Percentiles rank a stretch among this genome's conserved stretches.
These are phyloP conservation scores for Pseudognaphalium luteoalbum DNA, from an alignment of 129 eudicot species.

Conservation along the genomic window DNA sequence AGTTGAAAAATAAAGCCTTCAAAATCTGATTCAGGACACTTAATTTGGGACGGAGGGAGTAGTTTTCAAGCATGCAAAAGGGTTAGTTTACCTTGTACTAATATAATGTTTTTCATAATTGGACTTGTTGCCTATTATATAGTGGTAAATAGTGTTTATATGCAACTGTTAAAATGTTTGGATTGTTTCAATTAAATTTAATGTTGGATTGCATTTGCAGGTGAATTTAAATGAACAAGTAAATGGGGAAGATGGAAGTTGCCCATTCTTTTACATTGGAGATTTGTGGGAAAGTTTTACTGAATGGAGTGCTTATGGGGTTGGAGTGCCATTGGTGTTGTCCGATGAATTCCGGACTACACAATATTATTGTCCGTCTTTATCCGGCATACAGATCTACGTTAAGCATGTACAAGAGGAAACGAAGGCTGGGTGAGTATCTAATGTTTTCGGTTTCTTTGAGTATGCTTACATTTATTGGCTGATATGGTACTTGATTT, in stretches of 20 bases:
- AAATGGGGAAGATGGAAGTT: slow-evolving; percentile 29
- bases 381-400: slow-evolving; percentile 75
- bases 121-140: background rate
- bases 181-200: slow-evolving; percentile 6
- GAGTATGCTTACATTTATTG: background rate
- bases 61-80: background rate
- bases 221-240: slow-evolving; percentile 14
- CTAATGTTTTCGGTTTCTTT: slow-evolving; percentile 1
- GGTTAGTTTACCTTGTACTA: background rate
- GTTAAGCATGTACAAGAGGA: slow-evolving; percentile 47
- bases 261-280: slow-evolving; percentile 46
- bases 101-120: background rate
- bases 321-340: slow-evolving; percentile 66
- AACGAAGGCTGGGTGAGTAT: slow-evolving; percentile 40
- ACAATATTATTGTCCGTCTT: slow-evolving; percentile 66
- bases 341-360: slow-evolving; percentile 44
- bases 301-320: slow-evolving; percentile 75
- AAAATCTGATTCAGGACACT: too few relatives aligned
- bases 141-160: slow-evolving; percentile 1
- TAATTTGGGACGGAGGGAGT: too few relatives aligned
- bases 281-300: slow-evolving; percentile 63
- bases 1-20: too few relatives aligned
- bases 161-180: slow-evolving; percentile 1
- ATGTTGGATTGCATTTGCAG: slow-evolving; percentile 31
- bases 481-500: background rate